These are phyloP conservation scores for Skeletonema marinoi DNA, from an alignment of 108 stramenopile species.

Conservation along the genomic window DNA sequence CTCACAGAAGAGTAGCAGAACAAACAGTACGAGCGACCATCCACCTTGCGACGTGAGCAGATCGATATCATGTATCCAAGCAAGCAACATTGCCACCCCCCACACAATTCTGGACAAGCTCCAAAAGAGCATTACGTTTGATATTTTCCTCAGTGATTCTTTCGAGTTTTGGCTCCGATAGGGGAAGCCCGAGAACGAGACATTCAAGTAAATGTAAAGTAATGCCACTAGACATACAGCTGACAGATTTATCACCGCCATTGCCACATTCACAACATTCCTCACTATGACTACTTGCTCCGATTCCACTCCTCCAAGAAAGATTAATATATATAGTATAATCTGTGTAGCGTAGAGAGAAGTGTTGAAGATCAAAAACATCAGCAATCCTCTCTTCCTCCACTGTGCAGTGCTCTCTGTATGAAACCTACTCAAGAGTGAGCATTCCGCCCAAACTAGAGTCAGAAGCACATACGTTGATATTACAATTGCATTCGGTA, in stretches of 20 bases:
- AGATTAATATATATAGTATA: conserved; percentile 78
- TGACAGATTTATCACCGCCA: conserved; percentile 75
- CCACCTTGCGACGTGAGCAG: conserved; percentile 54
- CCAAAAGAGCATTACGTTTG: conserved; percentile 61
- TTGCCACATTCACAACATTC: conserved; percentile 70
- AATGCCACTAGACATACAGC: conserved; percentile 69
- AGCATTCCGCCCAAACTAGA: conserved; percentile 87
- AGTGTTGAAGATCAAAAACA: conserved; percentile 87
- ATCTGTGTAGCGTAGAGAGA: conserved; percentile 75
- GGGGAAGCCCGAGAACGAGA: conserved; percentile 74
- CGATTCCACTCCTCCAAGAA: conserved; percentile 50
- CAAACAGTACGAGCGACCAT: conserved; percentile 61
- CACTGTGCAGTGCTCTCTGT: conserved; percentile 51
- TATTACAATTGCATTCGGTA: conserved; percentile 88
- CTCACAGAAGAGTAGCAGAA: conserved; percentile 69
- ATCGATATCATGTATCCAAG: conserved; percentile 62
- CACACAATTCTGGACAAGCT: conserved; percentile 60
- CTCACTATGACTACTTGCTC: conserved; percentile 48
- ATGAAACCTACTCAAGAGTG: conserved; percentile 75
- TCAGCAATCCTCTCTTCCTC: conserved; percentile 66
- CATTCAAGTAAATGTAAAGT: conserved; percentile 75
- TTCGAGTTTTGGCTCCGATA: conserved; percentile 44
- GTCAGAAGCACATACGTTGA: conserved; percentile 84
- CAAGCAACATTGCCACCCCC: conserved; percentile 59
- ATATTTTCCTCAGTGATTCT: conserved; percentile 49